Base-by-base conservation (phyloP, 306 rosid genomes). In the Malus asiatica region DNA sequence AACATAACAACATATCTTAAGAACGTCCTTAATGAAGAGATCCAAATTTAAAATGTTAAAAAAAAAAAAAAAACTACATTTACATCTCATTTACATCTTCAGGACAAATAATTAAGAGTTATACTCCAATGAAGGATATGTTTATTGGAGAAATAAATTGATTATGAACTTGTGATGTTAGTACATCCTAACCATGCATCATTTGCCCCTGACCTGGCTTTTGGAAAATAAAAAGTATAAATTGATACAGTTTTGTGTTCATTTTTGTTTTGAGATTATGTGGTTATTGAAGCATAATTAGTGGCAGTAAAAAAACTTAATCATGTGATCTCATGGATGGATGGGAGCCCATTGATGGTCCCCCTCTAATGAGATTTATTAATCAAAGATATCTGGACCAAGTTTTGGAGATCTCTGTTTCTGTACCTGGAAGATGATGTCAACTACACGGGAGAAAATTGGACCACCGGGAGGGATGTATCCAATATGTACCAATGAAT, bases 361-460 rank as follows among this genome's bases (percentile, higher is more conserved):
- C 89, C 84, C 79, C 64, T 4, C 33, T 3, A 35, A 75, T 65
- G 87, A 72, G 71, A 72, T 59, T 13, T 78, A 82, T 16, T 44
- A 58, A 40, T 78, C 82, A 65, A 81, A 69, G 58, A 72, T 30
- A 72, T 48, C 29, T 78, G 84, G 82, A 59, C 89, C 85, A 80
- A 78, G 19, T 53, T 48, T 65, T 35, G 74, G 65, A 78, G 82
- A 76, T 78, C 65, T 67, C 78, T 78, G 72, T 38, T 76, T 32
- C 70, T 62, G 81, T 73, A 78, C 65, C 81, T 46, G 65, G 57
- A 78, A 78, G 80, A 78, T 78, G 84, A 80, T 74, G 66, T 79
- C 66, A 58, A 84, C 83, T 74, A 11, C 18, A 84, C 84, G 70
- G 52, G 30, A 78, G 29, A 61, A 51, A 72, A 72, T 40, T 62